Percentiles rank a stretch among this genome's conserved stretches.
phyloP scores from a whole-genome alignment of 257 asterid species.

The Cruciata laevipes region DNA sequence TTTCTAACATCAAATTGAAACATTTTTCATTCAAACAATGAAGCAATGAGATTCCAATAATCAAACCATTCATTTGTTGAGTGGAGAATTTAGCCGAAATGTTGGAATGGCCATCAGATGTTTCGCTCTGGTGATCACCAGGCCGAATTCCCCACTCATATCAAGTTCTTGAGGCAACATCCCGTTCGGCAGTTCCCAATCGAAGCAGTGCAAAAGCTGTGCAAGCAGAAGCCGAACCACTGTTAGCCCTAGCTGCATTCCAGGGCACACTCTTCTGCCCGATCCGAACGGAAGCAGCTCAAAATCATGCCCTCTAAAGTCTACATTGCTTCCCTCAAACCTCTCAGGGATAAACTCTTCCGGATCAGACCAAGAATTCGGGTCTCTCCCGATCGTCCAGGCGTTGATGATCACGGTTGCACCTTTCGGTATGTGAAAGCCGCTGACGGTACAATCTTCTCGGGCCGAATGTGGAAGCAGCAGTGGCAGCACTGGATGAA shows the following conservation, averaged over 20 bases:
- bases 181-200: slow-evolving; percentile 44
- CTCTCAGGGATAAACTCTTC: slow-evolving; percentile 50
- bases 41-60: too few species aligned
- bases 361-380: slow-evolving; percentile 35
- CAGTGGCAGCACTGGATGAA: slow-evolving; percentile 46
- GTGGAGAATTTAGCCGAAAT: not conserved
- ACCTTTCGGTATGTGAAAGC: slow-evolving; percentile 35
- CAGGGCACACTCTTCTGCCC: slow-evolving; percentile 52
- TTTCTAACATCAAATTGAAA: too few species aligned
- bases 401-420: slow-evolving; percentile 36
- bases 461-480: slow-evolving; percentile 39
- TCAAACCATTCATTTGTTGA: too few species aligned
- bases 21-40: too few species aligned
- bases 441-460: slow-evolving; percentile 32
- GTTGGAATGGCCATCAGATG: not conserved
- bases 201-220: slow-evolving; percentile 51
- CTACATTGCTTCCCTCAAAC: slow-evolving; percentile 33
- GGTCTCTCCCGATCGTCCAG: slow-evolving; percentile 42
- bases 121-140: slow-evolving; percentile 10
- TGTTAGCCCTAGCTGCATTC: slow-evolving; percentile 42
- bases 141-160: slow-evolving; percentile 23
- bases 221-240: slow-evolving; percentile 39
- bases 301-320: slow-evolving; percentile 40
- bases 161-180: slow-evolving; percentile 18
- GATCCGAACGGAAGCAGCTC: slow-evolving; percentile 48